Conservation (phyloP, 768 basidiomycete species). For the Tylopilus plumbeoviolaceoides region DNA sequence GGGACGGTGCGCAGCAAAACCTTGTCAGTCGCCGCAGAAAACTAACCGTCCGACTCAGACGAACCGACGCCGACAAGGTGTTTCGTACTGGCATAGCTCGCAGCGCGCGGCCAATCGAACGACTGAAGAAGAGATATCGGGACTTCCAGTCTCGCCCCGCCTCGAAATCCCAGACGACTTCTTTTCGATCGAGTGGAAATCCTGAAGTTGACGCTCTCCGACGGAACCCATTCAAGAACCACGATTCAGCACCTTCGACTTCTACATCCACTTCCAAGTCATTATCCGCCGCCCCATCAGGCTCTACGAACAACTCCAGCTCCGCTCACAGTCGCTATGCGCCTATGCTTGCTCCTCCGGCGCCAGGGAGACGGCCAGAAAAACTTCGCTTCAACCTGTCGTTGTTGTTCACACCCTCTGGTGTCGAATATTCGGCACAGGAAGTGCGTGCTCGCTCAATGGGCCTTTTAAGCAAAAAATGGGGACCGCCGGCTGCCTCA, state of each 20-base stretch:
- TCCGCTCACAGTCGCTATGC: slow-evolving; percentile 51
- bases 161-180: slow-evolving; percentile 22
- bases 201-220: slow-evolving; percentile 30
- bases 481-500: slow-evolving; percentile 61
- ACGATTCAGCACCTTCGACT: slow-evolving; percentile 30
- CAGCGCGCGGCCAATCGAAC: slow-evolving; percentile 75
- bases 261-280: slow-evolving; percentile 27
- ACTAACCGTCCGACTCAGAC: slow-evolving; percentile 39
- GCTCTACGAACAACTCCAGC: slow-evolving; percentile 38
- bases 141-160: slow-evolving; percentile 65
- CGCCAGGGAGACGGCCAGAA: slow-evolving; percentile 68
- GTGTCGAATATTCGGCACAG: slow-evolving; percentile 79
- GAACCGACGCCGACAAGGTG: slow-evolving; percentile 72
- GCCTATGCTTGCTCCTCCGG: slow-evolving; percentile 66
- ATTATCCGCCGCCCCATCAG: slow-evolving; percentile 20
- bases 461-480: slow-evolving; percentile 81
- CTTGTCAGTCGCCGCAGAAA: slow-evolving; percentile 3
- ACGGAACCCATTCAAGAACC: slow-evolving; percentile 36
- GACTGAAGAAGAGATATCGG: slow-evolving; percentile 75
- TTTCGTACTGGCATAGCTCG: slow-evolving; percentile 81
- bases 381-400: slow-evolving; percentile 64
- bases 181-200: slow-evolving; percentile 26
- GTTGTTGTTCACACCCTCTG: slow-evolving; percentile 70
- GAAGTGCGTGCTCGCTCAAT: slow-evolving; percentile 80
- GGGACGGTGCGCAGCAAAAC: slow-evolving; percentile 55